Evolutionary conservation across 106 monocot species (phyloP), one percentile per base, ranked within the genome.

Genomic region (Allium cepa): DNA sequence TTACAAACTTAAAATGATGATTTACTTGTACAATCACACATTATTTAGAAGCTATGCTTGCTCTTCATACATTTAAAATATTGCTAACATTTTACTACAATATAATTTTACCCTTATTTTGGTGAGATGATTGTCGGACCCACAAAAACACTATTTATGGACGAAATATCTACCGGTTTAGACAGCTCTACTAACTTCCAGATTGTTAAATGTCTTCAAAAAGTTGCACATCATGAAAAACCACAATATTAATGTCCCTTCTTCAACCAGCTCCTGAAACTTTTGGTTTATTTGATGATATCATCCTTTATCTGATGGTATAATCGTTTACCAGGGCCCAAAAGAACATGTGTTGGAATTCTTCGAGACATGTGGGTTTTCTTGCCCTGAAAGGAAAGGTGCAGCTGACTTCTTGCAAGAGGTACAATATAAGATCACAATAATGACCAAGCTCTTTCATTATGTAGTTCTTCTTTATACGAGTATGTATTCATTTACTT

Each of bases 211-310:
- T 88, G 81, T 69, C 72, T 93, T 36, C 75, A 79, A 61, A 85
- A 88, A 53, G 71, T 79, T 22, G 83, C 83, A 3, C 88, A 88
- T 67, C 72, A 10, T 74, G 71, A 8, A 86, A 77, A 76, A 81
- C 80, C 56, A 93, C 93, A 17, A 83, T 83, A 63, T 83, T 88
- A 61, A 84, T 93, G 80, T 88, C 93, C 15, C 85, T 93, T 51
- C 88, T 93, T 50, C 93, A 93, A 65, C 93, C 93, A 5, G 79
- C 86, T 15, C 88, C 89, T 8, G 93, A 93, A 72, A 93, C 93
- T 16, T 93, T 73, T 65, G 81, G 90, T 2, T 78, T 94, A 26
- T 94, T 94, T 62, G 94, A 94, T 74, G 94, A 94, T 65, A 83
- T 93, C 45, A 83, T 93, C 51, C 80, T 93, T 77, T 93, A 66